A percentile compares a stretch with the other conserved stretches of the same genome.
phyloP scores from a whole-genome alignment of 192 early-diverging fungal genomes.

The Coemansia sp. region DNA sequence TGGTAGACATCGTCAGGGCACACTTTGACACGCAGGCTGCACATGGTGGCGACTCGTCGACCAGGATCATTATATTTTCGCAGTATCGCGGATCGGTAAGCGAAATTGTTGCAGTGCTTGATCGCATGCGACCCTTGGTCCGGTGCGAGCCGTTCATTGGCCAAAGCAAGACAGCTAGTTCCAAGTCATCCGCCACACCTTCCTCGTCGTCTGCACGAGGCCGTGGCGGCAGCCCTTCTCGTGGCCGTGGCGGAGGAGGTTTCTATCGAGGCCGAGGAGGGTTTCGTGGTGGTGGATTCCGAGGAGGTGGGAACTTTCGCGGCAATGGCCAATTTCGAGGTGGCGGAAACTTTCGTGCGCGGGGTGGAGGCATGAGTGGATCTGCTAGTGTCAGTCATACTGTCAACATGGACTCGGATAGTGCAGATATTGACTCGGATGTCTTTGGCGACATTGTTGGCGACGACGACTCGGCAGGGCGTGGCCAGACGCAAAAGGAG shows the following conservation, averaged over 20 bases:
- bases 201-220: slow-evolving; percentile 3
- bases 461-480: slow-evolving; percentile 47
- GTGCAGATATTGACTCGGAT: not conserved
- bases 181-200: not conserved
- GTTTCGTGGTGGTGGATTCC: slow-evolving; percentile 4
- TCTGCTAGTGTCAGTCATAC: not conserved
- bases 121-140: slow-evolving; percentile 68
- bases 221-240: slow-evolving; percentile 21
- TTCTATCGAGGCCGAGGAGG: slow-evolving; percentile 13
- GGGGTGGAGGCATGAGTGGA: not conserved
- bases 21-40: slow-evolving; percentile 67
- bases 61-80: slow-evolving; percentile 84
- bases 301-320: not conserved
- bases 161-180: slow-evolving; percentile 55
- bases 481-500: slow-evolving; percentile 84
- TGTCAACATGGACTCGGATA: not conserved
- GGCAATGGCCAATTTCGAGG: not conserved
- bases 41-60: slow-evolving; percentile 42
- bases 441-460: not conserved
- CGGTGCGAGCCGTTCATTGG: slow-evolving; percentile 81
- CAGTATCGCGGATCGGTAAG: slow-evolving; percentile 83
- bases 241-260: slow-evolving; percentile 14
- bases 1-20: slow-evolving; percentile 64
- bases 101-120: slow-evolving; percentile 74
- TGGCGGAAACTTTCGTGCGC: not conserved